A percentile compares a stretch with the other conserved stretches of the same genome.
These are phyloP conservation scores for Boletus rubropictus DNA, from an alignment of 768 basidiomycete genomes.

Conservation along the genomic window DNA sequence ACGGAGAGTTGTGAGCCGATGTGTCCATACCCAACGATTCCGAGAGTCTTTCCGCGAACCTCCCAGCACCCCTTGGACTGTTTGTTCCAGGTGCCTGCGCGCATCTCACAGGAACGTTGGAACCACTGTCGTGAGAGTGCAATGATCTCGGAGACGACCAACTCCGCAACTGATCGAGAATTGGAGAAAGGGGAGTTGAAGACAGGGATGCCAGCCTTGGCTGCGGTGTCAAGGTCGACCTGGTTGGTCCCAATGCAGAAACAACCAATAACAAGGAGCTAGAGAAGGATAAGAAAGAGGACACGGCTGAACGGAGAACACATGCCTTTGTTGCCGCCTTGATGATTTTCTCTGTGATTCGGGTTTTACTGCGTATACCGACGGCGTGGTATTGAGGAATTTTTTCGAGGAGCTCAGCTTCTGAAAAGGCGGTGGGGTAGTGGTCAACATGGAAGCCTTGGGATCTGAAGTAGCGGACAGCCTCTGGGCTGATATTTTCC, in stretches of 20 bases:
- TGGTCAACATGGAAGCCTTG: conserved; percentile 94
- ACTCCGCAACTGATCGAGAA: conserved; percentile 97
- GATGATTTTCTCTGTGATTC: conserved; percentile 86
- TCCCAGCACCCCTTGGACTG: conserved; percentile 99
- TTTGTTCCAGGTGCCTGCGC: conserved; percentile 94
- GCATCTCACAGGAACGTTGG: conserved; percentile 85
- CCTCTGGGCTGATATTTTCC: conserved; percentile 93
- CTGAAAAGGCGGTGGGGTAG: conserved; percentile 76
- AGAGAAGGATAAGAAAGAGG: conserved; percentile 4
- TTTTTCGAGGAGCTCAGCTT: conserved; percentile 85
- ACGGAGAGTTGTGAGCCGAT: conserved; percentile 97
- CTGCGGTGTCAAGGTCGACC: conserved; percentile 82
- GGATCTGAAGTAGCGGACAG: conserved; percentile 69
- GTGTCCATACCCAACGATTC: conserved; percentile 97
- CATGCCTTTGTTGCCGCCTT: conserved; percentile 80
- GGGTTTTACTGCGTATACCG: conserved; percentile 97
- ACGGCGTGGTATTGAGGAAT: conserved; percentile 86
- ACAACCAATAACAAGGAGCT: conserved; percentile 96
- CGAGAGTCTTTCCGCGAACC: conserved; percentile 93
- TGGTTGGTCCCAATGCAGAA: conserved; percentile 99
- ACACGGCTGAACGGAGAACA: not conserved
- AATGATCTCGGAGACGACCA: conserved; percentile 91
- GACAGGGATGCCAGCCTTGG: conserved; percentile 87
- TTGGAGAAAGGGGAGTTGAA: conserved; percentile 99
- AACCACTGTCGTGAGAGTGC: conserved; percentile 90